These are phyloP conservation scores for Oldenlandia corymbosa DNA, from an alignment of 257 asterid genomes.

Conservation along the genomic window DNA sequence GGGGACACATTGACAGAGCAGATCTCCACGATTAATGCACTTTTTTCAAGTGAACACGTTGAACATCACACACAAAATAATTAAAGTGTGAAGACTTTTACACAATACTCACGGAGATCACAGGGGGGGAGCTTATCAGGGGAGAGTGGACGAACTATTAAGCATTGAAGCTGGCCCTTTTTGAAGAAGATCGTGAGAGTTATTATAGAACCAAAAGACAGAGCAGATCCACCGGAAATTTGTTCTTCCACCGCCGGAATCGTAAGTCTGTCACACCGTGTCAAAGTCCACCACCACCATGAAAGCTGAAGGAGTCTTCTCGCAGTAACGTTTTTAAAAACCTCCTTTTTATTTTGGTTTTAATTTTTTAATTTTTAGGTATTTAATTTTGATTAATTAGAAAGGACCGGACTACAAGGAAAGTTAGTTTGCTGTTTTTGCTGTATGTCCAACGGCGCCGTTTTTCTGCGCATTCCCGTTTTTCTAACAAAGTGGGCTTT, in stretches of 20 bases:
- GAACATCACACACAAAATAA: background rate
- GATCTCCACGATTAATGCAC: background rate
- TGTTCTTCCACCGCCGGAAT: background rate
- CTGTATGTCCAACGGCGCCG: too few relatives aligned
- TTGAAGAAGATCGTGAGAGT: background rate
- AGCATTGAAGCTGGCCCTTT: background rate
- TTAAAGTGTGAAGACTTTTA: too few relatives aligned
- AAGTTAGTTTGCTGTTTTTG: too few relatives aligned
- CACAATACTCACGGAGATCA: background rate
- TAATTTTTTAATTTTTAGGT: too few relatives aligned
- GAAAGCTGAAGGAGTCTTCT: background rate
- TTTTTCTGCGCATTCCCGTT: too few relatives aligned
- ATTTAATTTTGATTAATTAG: too few relatives aligned
- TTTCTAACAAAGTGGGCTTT: too few relatives aligned
- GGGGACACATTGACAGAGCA: background rate
- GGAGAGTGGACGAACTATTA: background rate
- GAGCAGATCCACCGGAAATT: background rate
- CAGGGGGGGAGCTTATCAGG: background rate
- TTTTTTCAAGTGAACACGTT: background rate
- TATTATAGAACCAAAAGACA: background rate
- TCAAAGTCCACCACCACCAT: background rate
- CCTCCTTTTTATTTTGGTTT: background rate
- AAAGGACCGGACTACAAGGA: too few relatives aligned
- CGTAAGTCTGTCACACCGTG: background rate
- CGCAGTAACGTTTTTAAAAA: background rate